Evolutionary conservation across 345 rosid species (phyloP).

Genomic region (Geranium brycei): DNA sequence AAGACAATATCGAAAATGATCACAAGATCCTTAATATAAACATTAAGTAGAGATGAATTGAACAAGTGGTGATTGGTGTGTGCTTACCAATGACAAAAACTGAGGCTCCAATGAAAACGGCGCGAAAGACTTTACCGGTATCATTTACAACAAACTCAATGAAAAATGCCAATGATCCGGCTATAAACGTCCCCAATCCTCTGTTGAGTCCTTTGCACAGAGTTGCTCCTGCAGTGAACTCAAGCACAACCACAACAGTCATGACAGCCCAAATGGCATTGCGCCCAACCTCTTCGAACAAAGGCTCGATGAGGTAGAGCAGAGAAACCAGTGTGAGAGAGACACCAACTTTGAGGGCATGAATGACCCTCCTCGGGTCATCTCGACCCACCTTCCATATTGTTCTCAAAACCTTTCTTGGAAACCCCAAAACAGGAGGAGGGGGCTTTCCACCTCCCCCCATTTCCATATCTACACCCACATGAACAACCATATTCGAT

Average conservation of each 20-base stretch:
- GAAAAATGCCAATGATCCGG: slow-evolving; percentile 61
- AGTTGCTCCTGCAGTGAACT: slow-evolving; percentile 77
- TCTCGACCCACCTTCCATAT: slow-evolving; percentile 47
- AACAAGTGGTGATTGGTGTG: too few relatives aligned
- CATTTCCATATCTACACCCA: too few relatives aligned
- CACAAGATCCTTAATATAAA: too few relatives aligned
- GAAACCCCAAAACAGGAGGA: slow-evolving; percentile 13
- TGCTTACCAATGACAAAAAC: slow-evolving; percentile 56
- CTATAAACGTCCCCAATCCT: slow-evolving; percentile 62
- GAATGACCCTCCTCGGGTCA: slow-evolving; percentile 61
- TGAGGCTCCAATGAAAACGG: slow-evolving; percentile 60
- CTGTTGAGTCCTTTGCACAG: slow-evolving; percentile 73
- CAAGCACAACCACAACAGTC: slow-evolving; percentile 82
- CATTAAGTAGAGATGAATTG: too few relatives aligned
- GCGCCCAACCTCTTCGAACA: slow-evolving; percentile 46
- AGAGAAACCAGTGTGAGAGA: slow-evolving; percentile 59
- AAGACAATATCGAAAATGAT: not conserved
- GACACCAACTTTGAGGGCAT: slow-evolving; percentile 66
- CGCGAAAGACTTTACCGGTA: slow-evolving; percentile 41
- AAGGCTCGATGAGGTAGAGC: slow-evolving; percentile 45
- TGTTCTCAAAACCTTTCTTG: slow-evolving; percentile 13
- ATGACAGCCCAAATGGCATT: slow-evolving; percentile 72
- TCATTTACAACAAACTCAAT: slow-evolving; percentile 44
- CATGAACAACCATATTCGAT: too few relatives aligned
- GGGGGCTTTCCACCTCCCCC: too few relatives aligned